Evolutionary conservation across 768 basidiomycete genomes (phyloP), one percentile per base, ranked within the genome.

Genomic region (Collybiopsis luxurians): DNA sequence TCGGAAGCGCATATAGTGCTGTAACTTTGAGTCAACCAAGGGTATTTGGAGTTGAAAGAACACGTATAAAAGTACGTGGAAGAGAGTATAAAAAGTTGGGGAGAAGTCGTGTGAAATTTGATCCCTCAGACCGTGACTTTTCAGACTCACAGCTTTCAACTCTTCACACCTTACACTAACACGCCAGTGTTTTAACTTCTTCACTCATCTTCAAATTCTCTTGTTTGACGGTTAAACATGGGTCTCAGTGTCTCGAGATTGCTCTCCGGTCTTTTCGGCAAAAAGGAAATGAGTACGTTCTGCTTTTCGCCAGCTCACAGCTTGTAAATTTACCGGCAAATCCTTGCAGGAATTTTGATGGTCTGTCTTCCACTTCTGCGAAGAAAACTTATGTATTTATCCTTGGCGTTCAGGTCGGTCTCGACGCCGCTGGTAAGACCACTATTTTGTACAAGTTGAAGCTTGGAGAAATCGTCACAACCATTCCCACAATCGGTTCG

Each of bases 391-490:
- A n/a, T 24, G 21, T 11, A 3, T 42, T 45, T 21, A 45, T 19
- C 6, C 26, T 15, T 51, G 17, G 11, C 23, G 2, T 52, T 53
- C 64, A 91, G 96, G 96, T 99, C 70, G 97, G 97, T 78, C 92
- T 99, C 68, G 97, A 99, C 71, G 97, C 97, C 68, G 96, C 96
- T 66, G 95, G 95, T 80, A 97, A 98, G 78, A 97, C 95, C 63
- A 93, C 91, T 69, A 99, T 98, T 67, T 81, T 99, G 65, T 99
- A 97, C 85, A 99, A 98, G 82, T 83, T 98, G 71, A 98, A 98
- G 82, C 86, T 98, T 56, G 97, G 96, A 75, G 97, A 99, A 82
- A 98, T 98, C 76, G 97, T 99, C 73, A 98, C 97, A 63, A 99
- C 97, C 63, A 99, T 99, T 74, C 97, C 97, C 60, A 98, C 97